Evolutionary conservation across 805 yeast genomes (phyloP).

Genomic region (Pichia deserticola): DNA sequence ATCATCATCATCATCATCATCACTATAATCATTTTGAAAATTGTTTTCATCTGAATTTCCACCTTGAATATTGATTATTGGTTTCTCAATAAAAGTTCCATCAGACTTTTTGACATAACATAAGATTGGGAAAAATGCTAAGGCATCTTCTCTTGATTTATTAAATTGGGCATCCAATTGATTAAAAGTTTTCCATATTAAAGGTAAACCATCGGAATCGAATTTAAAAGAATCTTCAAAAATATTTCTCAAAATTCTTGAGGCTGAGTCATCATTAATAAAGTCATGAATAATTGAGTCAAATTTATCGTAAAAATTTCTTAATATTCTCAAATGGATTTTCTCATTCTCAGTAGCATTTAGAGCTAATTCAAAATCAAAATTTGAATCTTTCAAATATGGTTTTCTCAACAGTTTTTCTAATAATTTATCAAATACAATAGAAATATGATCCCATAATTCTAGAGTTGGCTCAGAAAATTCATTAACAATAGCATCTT

Average conservation of each 20-base stretch:
- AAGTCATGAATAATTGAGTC: constrained; percentile 52
- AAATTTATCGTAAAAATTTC: constrained; percentile 59
- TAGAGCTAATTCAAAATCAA: constrained; percentile 65
- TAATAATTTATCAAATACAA: constrained; percentile 31
- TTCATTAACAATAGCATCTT: constrained; percentile 42
- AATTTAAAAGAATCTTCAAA: constrained; percentile 82
- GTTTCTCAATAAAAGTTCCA: constrained; percentile 40
- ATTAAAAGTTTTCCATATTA: constrained; percentile 64
- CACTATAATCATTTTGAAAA: constrained; percentile 28
- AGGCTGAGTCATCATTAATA: constrained; percentile 57
- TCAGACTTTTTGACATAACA: constrained; percentile 46
- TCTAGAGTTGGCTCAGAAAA: constrained; percentile 42
- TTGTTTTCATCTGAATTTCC: constrained; percentile 25
- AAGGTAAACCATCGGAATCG: constrained; percentile 76
- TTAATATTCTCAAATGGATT: constrained; percentile 33
- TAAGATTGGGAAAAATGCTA: constrained; percentile 50
- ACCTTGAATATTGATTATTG: constrained; percentile 27
- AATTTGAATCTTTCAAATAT: constrained; percentile 19
- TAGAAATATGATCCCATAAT: constrained; percentile 56
- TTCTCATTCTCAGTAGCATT: constrained; percentile 36
- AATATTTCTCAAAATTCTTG: constrained; percentile 60
- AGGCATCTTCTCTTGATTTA: constrained; percentile 51
- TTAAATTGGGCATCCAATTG: constrained; percentile 66
- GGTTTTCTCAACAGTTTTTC: constrained; percentile 1
- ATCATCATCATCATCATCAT: constrained; percentile 33